Base-by-base conservation (phyloP, 495 filamentous ascomycete species). In the Penicillium chermesinum region DNA sequence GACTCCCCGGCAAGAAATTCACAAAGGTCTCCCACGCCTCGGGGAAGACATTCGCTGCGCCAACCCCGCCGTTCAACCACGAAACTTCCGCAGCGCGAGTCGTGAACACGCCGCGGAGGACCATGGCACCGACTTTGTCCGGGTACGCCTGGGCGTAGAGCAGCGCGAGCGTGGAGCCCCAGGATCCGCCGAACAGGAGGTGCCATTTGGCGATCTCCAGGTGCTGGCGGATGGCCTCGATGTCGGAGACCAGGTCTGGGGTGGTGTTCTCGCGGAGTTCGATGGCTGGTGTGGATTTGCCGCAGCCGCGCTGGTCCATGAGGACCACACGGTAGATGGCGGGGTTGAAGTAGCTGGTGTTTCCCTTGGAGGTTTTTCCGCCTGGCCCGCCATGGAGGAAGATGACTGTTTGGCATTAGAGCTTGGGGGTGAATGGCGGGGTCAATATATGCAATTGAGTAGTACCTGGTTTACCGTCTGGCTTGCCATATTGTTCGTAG, bases 121-220 rank as follows among this genome's bases (percentile, higher is more conserved):
- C 55, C 34, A 73, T 47, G 7, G 64, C 58, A 0, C 64, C 42
- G 0, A 69, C 63, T 8, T 44, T 44, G 2, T 69, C 62, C 2
- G 73, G 70, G 34, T 71, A 57, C 9, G 63, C 55, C 52, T 74
- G 54, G 6, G 73, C 55, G 50, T 75, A 75, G 32, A 64, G 53
- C 12, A 77, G 54, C 0, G 68, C 55, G 8, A 77, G 63, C 1
- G 70, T 69, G 1, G 65, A 65, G 40, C 73, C 73, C 73, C 73
- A 76, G 2, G 69, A 73, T 1, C 73, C 73, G 40, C 73, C 73
- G 50, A 72, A 77, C n/a, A 75, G 63, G 15, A 75, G 55, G 32
- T 59, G 50, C 72, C 72, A 76, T 54, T 72, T 73, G 12, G 48
- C 21, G 36, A 75, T 66, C 1, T 53, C 48, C n/a, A 73, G 50